These are phyloP conservation scores for Leishmania tropica DNA, from an alignment of 208 protist species.

Conservation along the genomic window DNA sequence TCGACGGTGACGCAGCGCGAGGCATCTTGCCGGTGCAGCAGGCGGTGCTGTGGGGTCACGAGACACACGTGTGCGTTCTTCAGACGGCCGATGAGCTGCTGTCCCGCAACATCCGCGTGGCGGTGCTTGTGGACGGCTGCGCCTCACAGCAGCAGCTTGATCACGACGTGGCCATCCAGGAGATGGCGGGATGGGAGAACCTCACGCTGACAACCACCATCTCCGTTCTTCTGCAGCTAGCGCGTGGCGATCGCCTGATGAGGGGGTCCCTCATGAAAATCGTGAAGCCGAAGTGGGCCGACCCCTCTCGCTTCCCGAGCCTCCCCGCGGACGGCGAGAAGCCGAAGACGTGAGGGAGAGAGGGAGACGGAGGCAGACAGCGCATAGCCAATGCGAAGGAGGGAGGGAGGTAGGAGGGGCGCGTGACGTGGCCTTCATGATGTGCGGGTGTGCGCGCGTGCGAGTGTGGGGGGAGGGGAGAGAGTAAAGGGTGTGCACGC, in stretches of 20 bases:
- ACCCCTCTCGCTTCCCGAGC: background rate
- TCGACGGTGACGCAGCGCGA: conserved; percentile 26
- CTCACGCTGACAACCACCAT: conserved; percentile 60
- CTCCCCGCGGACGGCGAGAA: background rate
- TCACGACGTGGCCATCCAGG: conserved; percentile 45
- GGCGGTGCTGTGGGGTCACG: conserved; percentile 79
- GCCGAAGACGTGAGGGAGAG: background rate
- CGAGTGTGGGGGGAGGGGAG: too few relatives aligned
- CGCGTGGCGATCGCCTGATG: conserved; percentile 13
- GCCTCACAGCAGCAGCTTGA: conserved; percentile 60
- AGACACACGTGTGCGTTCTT: conserved; percentile 83
- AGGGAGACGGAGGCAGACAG: background rate
- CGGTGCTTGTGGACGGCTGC: conserved; percentile 67
- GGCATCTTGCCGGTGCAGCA: conserved; percentile 38
- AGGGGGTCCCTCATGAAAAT: conserved; percentile 4
- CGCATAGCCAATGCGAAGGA: background rate
- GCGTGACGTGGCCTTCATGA: background rate
- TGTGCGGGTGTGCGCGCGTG: background rate
- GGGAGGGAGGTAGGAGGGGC: too few relatives aligned
- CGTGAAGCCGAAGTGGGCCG: background rate
- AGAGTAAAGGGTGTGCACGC: background rate
- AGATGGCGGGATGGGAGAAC: conserved; percentile 57
- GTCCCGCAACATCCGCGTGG: conserved; percentile 58
- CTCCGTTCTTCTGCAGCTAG: conserved; percentile 64
- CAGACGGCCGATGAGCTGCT: conserved; percentile 78